Evolutionary conservation across 2,329 filamentous ascomycete species (phyloP), one percentile per base, ranked within the genome.

Genomic region (Colletotrichum paranaense): DNA sequence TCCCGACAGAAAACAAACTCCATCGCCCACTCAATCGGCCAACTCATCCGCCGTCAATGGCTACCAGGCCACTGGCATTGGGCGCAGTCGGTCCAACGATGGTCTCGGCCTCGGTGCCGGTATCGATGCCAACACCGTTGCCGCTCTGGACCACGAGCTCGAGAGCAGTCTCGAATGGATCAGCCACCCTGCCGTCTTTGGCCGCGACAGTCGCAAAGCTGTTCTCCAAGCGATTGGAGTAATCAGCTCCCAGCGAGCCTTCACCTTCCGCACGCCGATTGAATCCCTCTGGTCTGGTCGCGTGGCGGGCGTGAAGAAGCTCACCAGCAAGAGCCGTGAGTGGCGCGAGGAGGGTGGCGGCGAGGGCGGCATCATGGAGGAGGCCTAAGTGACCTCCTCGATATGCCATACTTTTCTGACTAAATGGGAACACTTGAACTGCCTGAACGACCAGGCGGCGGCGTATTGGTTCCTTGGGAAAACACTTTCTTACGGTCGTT

Each of bases 181-280:
- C 82, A 95, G 93, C 80, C 97, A 99, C 79, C 97, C 97, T 1
- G 95, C 95, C 2, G 94, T 98, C 2, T 99, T 99, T 81, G 93
- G 94, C 9, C 92, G 97, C 49, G 97, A 99, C 81, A 97, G 94
- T 71, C 92, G 97, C 78, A 99, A 99, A 86, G 95, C 96, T 5
- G 95, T 99, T 2, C 88, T 99, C 28, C 97, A 99, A 82, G 95
- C 95, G 19, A 98, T 99, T 76, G 96, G 97, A 7, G 95, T 98
- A 74, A 98, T 99, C 78, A 97, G 94, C 79, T 97, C 94, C 7
- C 97, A 99, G 84, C 90, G 97, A 59, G 95, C 93, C 12, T 98
- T 96, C 81, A 98, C 97, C 0, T 98, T 96, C 88, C 92, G 96
- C 64, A 97, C 95, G 2, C 92, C 95, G 0, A 93, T 96, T 6